Evolutionary conservation across 2,329 filamentous ascomycete species (phyloP).

Genomic region (Neofusicoccum umdonicola): DNA sequence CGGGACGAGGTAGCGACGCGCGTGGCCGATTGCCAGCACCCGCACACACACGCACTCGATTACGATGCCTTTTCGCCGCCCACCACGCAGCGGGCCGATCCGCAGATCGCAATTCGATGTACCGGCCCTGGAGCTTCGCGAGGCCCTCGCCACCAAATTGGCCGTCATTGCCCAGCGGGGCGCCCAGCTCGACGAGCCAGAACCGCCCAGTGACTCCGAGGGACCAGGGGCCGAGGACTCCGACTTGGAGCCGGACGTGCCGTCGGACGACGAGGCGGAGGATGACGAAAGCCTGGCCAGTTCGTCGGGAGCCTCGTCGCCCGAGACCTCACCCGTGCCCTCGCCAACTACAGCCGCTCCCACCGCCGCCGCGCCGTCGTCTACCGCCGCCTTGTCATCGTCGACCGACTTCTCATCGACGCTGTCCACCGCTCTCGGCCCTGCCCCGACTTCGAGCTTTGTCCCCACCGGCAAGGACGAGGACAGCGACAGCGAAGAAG

Average conservation of each 20-base stretch:
- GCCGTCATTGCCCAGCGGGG: conserved; percentile 1
- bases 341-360: not conserved
- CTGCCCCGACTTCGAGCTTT: not conserved
- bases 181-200: not conserved
- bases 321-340: not conserved
- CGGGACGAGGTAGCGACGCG: not conserved
- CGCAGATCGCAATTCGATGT: conserved; percentile 15
- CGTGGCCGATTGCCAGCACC: not conserved
- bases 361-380: not conserved
- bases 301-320: not conserved
- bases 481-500: not conserved
- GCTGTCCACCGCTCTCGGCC: not conserved
- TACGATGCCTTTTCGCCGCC: not conserved
- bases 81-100: conserved; percentile 9
- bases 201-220: not conserved
- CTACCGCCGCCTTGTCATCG: not conserved
- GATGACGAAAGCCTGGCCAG: conserved; percentile 2
- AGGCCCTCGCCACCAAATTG: conserved; percentile 4
- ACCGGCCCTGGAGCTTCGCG: not conserved
- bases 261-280: conserved; percentile 9
- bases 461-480: not conserved
- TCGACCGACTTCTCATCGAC: not conserved
- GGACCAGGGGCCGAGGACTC: not conserved
- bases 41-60: not conserved
- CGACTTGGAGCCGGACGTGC: not conserved